A percentile compares a stretch with the other conserved stretches of the same genome.
Conservation (phyloP, 306 rosid species). For the Psophocarpus tetragonolobus region DNA sequence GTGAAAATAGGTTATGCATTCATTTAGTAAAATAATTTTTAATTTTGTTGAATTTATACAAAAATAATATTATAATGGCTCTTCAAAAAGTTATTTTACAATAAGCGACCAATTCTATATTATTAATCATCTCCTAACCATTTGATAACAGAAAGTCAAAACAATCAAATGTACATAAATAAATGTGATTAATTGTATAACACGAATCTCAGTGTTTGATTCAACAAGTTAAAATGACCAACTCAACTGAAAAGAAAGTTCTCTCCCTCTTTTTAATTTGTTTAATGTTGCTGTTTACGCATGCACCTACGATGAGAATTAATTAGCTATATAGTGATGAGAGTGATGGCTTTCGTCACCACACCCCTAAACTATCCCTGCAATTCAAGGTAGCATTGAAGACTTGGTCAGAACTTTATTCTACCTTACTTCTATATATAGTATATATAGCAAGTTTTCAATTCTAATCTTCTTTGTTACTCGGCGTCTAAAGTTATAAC, state of each 20-base stretch:
- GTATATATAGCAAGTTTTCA: conserved; percentile 3
- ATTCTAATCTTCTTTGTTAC: neutral
- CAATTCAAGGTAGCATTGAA: neutral
- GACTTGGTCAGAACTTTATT: conserved; percentile 48
- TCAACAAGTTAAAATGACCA: conserved; percentile 10
- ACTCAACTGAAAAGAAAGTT: neutral
- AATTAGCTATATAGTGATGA: neutral
- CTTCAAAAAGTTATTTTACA: neutral
- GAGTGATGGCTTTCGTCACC: conserved; percentile 35
- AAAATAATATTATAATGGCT: no score
- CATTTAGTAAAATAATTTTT: no score
- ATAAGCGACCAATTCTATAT: neutral
- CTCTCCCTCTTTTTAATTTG: neutral
- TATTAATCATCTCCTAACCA: neutral
- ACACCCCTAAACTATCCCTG: neutral
- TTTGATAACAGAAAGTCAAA: neutral
- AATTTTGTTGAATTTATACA: no score
- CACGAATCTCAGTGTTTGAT: neutral
- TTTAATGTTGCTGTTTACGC: neutral
- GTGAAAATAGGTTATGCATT: no score
- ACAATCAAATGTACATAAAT: neutral
- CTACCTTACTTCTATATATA: neutral
- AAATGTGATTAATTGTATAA: neutral
- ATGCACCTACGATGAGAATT: neutral
- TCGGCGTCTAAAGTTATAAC: neutral